phyloP scores from a whole-genome alignment of 164 flowering plant species.

The Aristolochia fimbriata region DNA sequence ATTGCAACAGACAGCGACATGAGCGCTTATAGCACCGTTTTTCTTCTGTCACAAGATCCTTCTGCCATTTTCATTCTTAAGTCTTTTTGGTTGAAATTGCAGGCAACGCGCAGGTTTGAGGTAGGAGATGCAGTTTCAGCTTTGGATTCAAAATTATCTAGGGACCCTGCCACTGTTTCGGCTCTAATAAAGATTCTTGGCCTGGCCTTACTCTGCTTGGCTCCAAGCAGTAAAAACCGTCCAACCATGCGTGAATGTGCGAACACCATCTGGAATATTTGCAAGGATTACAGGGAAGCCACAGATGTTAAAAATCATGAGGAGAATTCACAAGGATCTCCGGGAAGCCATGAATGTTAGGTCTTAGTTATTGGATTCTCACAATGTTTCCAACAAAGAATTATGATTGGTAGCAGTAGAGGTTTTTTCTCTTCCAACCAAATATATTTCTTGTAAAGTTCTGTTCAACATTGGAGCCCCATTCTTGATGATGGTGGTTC shows the following conservation, averaged over 20 bases:
- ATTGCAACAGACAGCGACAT: too few species aligned
- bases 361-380: conserved; percentile 31
- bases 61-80: not conserved
- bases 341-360: conserved; percentile 20
- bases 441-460: too few species aligned
- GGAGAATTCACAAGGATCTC: conserved; percentile 62
- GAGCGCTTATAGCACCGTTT: too few species aligned
- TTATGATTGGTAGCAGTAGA: too few species aligned
- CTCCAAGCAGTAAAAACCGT: conserved; percentile 51
- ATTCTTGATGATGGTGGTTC: too few species aligned
- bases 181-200: conserved; percentile 61
- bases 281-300: conserved; percentile 67
- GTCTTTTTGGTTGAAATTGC: conserved; percentile 11
- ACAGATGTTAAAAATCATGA: conserved; percentile 69
- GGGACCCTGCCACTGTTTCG: conserved; percentile 27
- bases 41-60: not conserved
- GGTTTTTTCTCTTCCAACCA: too few species aligned
- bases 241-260: conserved; percentile 81
- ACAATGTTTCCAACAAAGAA: too few species aligned
- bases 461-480: too few species aligned
- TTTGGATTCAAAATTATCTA: conserved; percentile 60
- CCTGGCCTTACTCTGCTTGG: conserved; percentile 74
- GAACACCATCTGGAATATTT: conserved; percentile 77
- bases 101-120: conserved; percentile 72
- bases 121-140: conserved; percentile 50